phyloP scores from a whole-genome alignment of 129 eudicot genomes.

The Chrysanthemum makinoi region DNA sequence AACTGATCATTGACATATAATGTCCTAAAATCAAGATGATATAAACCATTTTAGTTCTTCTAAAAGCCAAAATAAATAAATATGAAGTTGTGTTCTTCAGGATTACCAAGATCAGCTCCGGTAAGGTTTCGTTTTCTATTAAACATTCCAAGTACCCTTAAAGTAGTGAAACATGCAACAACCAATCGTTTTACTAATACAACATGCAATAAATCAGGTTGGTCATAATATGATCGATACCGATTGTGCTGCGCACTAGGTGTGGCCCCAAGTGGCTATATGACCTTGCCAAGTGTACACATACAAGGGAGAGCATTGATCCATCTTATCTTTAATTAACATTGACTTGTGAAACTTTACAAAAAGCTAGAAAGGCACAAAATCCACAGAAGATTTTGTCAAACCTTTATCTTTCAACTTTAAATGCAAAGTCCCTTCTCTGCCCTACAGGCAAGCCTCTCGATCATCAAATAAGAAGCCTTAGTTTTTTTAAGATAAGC shows the following conservation, averaged over 20 bases:
- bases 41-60: no score
- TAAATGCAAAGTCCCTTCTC: neutral
- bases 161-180: slow-evolving; percentile 6
- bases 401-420: slow-evolving; percentile 18
- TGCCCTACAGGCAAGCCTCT: slow-evolving; percentile 11
- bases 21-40: no score
- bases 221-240: slow-evolving; percentile 21
- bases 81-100: no score
- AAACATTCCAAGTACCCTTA: no score
- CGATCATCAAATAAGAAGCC: slow-evolving; percentile 17
- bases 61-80: no score
- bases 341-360: slow-evolving; percentile 27
- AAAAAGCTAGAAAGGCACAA: slow-evolving; percentile 40
- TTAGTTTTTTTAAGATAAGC: slow-evolving; percentile 2
- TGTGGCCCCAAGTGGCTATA: slow-evolving; percentile 22
- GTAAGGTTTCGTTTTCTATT: no score
- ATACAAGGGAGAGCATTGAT: slow-evolving; percentile 23
- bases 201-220: neutral
- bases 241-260: neutral
- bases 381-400: slow-evolving; percentile 35
- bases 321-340: slow-evolving; percentile 28
- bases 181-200: neutral
- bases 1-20: no score
- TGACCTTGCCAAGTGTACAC: slow-evolving; percentile 21
- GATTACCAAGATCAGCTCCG: no score